A percentile compares a stretch with the other conserved stretches of the same genome.
phyloP scores from a whole-genome alignment of 805 yeast genomes.

The Kuraishia capsulata region DNA sequence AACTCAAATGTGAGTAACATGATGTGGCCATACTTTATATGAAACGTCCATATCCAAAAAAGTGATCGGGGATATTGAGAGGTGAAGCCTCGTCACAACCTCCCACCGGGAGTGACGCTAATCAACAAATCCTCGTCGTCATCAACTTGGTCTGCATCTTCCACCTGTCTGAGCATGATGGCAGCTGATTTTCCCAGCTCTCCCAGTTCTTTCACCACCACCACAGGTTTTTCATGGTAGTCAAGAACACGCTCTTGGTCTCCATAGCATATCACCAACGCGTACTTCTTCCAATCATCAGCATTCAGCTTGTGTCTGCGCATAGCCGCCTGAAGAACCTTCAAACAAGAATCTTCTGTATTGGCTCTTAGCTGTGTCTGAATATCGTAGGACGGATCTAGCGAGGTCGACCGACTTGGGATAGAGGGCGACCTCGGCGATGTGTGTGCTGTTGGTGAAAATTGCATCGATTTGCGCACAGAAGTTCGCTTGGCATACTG shows the following conservation, averaged over 20 bases:
- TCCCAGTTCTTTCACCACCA: slow-evolving; percentile 73
- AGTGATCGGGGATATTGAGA: slow-evolving; percentile 2
- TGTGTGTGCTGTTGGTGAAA: neutral
- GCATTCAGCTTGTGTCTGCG: slow-evolving; percentile 69
- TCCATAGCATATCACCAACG: slow-evolving; percentile 81
- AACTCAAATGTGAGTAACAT: too few species aligned
- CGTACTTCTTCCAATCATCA: slow-evolving; percentile 83
- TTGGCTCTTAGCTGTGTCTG: slow-evolving; percentile 78
- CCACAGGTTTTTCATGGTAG: slow-evolving; percentile 81
- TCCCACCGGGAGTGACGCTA: slow-evolving; percentile 32
- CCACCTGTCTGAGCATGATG: slow-evolving; percentile 83
- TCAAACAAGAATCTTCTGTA: slow-evolving; percentile 85
- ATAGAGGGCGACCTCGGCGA: slow-evolving; percentile 3
- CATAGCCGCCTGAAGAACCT: slow-evolving; percentile 83
- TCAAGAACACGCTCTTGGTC: slow-evolving; percentile 81
- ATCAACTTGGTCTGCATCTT: slow-evolving; percentile 30
- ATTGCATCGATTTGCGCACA: slow-evolving; percentile 1
- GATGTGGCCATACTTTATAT: too few species aligned
- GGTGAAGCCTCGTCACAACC: slow-evolving; percentile 15
- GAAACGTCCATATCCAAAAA: too few species aligned
- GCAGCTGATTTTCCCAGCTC: slow-evolving; percentile 85
- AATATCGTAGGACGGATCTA: slow-evolving; percentile 40
- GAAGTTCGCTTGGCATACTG: slow-evolving; percentile 3
- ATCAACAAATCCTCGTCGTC: slow-evolving; percentile 10
- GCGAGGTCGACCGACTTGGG: slow-evolving; percentile 5